Evolutionary conservation across 2,329 filamentous ascomycete genomes (phyloP), one percentile per base, ranked within the genome.

Genomic region (Bretziella fagacearum): DNA sequence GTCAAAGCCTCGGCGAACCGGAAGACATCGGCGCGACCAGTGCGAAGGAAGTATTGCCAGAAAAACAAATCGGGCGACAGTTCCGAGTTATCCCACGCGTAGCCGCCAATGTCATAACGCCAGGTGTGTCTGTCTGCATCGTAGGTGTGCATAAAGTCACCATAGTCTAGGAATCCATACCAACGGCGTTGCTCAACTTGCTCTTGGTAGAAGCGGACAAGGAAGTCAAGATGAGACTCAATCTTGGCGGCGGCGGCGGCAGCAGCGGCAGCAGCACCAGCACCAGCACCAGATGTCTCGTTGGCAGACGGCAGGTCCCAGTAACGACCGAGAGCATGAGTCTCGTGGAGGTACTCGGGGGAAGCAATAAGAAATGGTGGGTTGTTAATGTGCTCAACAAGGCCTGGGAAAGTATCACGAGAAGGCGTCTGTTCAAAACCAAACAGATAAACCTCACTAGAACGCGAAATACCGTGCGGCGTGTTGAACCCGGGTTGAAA

Each of bases 21-120:
- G 54, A 70, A 79, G 1, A 74, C 67, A 45, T 75, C 72, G 2
- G 66, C 64, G 2, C 69, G 63, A 0, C 73, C 73, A 0, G 73
- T 78, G 7, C 70, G 68, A 2, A 79, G 63, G 58, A 78, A 79
- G 49, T 74, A 71, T 3, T 66, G 67, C 75, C 75, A 79, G 53
- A 79, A 68, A 60, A 71, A 79, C 2, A 78, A 57, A 53, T 79
- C 74, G 0, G 75, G 71, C 0, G 74, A 78, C 0, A 79, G 62
- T 55, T 79, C 74, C 0, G 70, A 74, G 54, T 79, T 79, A 42
- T 78, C 74, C 75, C 75, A 79, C 0, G 73, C 74, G 49, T 73
- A 79, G 0, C 75, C 75, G 3, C 75, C 75, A 15, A 79, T 57
- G 39, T 79, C 75, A 48, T 78, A 79, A 1, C 72, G 65, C 75